These are phyloP conservation scores for Salix udensis DNA, from an alignment of 345 rosid genomes.

Conservation along the genomic window DNA sequence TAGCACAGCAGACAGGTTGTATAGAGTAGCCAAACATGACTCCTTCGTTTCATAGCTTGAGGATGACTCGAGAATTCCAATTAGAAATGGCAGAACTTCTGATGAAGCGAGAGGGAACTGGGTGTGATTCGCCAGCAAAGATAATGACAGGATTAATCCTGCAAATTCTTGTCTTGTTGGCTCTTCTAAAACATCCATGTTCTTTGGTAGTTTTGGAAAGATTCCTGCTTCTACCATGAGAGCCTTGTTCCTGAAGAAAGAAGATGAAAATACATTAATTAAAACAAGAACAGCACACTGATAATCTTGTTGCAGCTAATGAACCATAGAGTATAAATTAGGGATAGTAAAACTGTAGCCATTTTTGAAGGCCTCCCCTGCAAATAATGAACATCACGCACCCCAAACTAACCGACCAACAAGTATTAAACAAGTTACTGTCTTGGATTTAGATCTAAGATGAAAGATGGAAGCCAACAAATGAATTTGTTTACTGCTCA, in stretches of 20 bases:
- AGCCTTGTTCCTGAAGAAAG: conserved; percentile 68
- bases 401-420: neutral
- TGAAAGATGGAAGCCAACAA: conserved; percentile 32
- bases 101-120: conserved; percentile 45
- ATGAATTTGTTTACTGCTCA: conserved; percentile 9
- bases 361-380: neutral
- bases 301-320: neutral
- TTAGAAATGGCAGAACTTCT: conserved; percentile 47
- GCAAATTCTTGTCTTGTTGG: conserved; percentile 49
- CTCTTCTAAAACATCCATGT: conserved; percentile 41
- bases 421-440: conserved; percentile 3
- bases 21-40: conserved; percentile 49
- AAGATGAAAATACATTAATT: neutral
- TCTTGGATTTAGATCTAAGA: conserved; percentile 32
- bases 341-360: neutral
- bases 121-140: conserved; percentile 46
- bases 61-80: conserved; percentile 45
- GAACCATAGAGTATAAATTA: neutral
- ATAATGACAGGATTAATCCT: conserved; percentile 56
- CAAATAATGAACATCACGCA: neutral
- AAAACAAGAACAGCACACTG: neutral
- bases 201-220: conserved; percentile 58
- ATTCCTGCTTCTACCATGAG: conserved; percentile 78
- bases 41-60: conserved; percentile 49
- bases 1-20: conserved; percentile 52